These are phyloP conservation scores for Powellomyces hirtus DNA, from an alignment of 192 early-diverging fungal genomes.

Conservation along the genomic window DNA sequence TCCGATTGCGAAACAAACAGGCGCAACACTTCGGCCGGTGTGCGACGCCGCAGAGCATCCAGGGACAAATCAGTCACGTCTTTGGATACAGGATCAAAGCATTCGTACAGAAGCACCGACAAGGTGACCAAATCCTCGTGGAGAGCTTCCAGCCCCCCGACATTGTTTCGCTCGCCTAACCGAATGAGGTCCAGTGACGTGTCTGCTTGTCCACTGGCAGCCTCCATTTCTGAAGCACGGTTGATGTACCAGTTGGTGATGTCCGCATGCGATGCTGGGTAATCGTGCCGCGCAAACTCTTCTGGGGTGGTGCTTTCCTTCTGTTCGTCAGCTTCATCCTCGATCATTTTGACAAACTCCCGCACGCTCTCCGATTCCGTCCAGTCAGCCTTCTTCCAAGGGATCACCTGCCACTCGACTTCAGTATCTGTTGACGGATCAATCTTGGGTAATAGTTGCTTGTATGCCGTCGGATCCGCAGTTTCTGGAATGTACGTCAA, in stretches of 20 bases:
- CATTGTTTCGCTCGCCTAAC: constrained; percentile 48
- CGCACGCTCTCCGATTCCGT: constrained; percentile 49
- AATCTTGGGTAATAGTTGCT: constrained; percentile 32
- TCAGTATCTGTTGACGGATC: constrained; percentile 25
- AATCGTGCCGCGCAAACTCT: constrained; percentile 10
- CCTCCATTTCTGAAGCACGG: constrained; percentile 56
- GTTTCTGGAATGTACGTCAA: constrained; percentile 60
- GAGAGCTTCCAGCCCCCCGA: constrained; percentile 48
- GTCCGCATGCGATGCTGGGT: constrained; percentile 44
- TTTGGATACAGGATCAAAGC: constrained; percentile 31
- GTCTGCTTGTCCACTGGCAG: constrained; percentile 46
- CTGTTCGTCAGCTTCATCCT: constrained; percentile 20
- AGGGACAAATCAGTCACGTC: constrained; percentile 25
- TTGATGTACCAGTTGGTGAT: constrained; percentile 62
- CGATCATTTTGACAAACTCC: constrained; percentile 34
- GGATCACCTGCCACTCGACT: constrained; percentile 41
- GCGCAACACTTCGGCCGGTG: constrained; percentile 31
- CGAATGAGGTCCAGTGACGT: constrained; percentile 55
- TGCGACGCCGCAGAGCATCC: constrained; percentile 34
- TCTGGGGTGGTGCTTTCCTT: neutral
- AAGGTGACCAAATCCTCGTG: constrained; percentile 59
- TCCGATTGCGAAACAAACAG: constrained; percentile 3
- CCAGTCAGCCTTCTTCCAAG: constrained; percentile 63
- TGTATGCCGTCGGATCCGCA: constrained; percentile 38
- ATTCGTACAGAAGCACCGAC: constrained; percentile 59